Evolutionary conservation across 2,329 filamentous ascomycete genomes (phyloP).

Genomic region (Monosporascus sp.): DNA sequence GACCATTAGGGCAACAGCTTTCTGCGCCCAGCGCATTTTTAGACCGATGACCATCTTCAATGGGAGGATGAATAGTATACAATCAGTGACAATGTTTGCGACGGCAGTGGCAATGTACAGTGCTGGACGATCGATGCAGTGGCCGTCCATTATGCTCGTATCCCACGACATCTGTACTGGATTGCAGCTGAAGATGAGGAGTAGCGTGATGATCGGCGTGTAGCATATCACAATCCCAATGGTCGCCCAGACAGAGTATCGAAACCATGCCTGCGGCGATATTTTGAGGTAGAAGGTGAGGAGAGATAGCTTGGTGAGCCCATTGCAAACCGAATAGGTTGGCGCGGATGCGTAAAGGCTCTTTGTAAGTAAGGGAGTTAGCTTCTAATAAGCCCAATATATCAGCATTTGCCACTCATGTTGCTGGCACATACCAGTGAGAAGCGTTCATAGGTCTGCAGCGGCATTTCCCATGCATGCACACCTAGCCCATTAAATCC

Average conservation of each 20-base stretch:
- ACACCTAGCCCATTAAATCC: background rate
- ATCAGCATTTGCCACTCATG: background rate
- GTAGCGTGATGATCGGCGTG: slow-evolving; percentile 17
- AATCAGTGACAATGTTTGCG: slow-evolving; percentile 40
- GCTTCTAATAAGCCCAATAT: too few species aligned
- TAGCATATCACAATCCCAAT: slow-evolving; percentile 16
- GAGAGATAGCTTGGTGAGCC: slow-evolving; percentile 23
- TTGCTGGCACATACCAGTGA: slow-evolving; percentile 5
- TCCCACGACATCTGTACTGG: slow-evolving; percentile 18
- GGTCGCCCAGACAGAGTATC: slow-evolving; percentile 12
- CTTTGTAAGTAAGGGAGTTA: background rate
- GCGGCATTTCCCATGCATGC: slow-evolving; percentile 14
- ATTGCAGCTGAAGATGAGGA: slow-evolving; percentile 22
- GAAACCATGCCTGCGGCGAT: slow-evolving; percentile 18
- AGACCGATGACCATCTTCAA: slow-evolving; percentile 36
- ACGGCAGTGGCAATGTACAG: slow-evolving; percentile 26
- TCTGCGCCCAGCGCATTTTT: slow-evolving; percentile 38
- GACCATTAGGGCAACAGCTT: slow-evolving; percentile 34
- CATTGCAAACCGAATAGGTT: slow-evolving; percentile 8
- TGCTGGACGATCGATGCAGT: slow-evolving; percentile 3
- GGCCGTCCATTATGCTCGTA: slow-evolving; percentile 9
- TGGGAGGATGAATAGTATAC: slow-evolving; percentile 38
- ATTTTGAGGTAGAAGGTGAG: slow-evolving; percentile 21
- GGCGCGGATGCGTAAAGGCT: background rate
- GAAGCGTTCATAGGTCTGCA: slow-evolving; percentile 6